Evolutionary conservation across 2,329 filamentous ascomycete species (phyloP).

Genomic region (Aspergillus uvarum): DNA sequence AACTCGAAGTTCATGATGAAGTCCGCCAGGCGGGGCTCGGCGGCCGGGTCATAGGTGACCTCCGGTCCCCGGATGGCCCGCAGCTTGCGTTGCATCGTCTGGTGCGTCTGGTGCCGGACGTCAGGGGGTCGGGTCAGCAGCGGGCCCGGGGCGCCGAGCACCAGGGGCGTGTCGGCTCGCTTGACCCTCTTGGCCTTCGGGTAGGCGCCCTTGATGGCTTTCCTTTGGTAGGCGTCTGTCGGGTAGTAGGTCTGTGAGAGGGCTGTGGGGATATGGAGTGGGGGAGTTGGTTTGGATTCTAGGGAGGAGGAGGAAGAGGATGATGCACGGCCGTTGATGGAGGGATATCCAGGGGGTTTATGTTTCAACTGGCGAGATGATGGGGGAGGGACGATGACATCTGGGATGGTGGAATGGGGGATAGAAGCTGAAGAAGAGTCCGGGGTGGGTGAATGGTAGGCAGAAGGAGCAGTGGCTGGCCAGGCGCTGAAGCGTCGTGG

Average conservation of each 20-base stretch:
- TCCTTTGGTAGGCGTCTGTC: constrained; percentile 20
- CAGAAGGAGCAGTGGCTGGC: no score
- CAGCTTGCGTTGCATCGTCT: constrained; percentile 27
- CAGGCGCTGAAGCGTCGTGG: background rate
- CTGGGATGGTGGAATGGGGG: constrained; percentile 7
- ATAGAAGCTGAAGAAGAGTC: background rate
- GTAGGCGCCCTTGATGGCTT: constrained; percentile 21
- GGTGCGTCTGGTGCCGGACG: constrained; percentile 13
- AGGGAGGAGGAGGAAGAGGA: constrained; percentile 7
- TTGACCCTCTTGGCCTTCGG: constrained; percentile 17
- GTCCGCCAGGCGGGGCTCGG: constrained; percentile 20
- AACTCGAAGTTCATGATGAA: constrained; percentile 41
- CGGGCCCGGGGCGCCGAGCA: constrained; percentile 9
- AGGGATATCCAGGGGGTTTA: background rate
- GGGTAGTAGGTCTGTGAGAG: constrained; percentile 26
- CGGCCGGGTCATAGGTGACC: constrained; percentile 23
- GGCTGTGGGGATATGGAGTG: constrained; percentile 10
- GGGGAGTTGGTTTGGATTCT: background rate
- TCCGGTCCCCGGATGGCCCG: constrained; percentile 28
- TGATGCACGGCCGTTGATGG: background rate
- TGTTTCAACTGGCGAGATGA: background rate
- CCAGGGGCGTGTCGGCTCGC: constrained; percentile 12
- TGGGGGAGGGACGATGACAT: background rate
- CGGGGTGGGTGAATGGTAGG: background rate
- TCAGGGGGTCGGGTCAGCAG: constrained; percentile 8